Conservation (phyloP, 345 rosid species). For the Salix suchowensis region DNA sequence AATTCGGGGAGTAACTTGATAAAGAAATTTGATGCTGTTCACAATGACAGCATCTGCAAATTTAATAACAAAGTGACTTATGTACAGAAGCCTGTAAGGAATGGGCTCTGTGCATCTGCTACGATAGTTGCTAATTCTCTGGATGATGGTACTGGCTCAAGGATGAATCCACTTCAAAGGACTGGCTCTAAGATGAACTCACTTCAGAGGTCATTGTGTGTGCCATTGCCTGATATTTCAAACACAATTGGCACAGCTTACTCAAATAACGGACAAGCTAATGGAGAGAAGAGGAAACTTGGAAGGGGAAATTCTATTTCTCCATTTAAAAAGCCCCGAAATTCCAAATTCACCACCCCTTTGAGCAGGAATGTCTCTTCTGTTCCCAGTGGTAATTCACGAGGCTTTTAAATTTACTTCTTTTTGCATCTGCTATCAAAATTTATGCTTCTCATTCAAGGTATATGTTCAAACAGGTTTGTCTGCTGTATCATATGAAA, state of each 20-base stretch:
- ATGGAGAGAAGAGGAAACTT: slow-evolving; percentile 47
- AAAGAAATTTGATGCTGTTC: slow-evolving; percentile 66
- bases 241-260: slow-evolving; percentile 32
- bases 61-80: slow-evolving; percentile 22
- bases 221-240: slow-evolving; percentile 60
- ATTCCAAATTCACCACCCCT: slow-evolving; percentile 57
- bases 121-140: slow-evolving; percentile 16
- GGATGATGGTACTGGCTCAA: slow-evolving; percentile 26
- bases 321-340: slow-evolving; percentile 83
- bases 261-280: slow-evolving; percentile 31
- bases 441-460: slow-evolving; percentile 14
- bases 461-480: slow-evolving; percentile 44
- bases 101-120: slow-evolving; percentile 10
- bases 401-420: slow-evolving; percentile 10
- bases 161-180: slow-evolving; percentile 24
- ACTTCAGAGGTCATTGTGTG: slow-evolving; percentile 33
- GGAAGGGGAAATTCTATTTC: slow-evolving; percentile 42
- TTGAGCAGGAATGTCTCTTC: slow-evolving; percentile 38
- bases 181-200: too few species aligned
- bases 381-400: slow-evolving; percentile 48
- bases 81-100: slow-evolving; percentile 23
- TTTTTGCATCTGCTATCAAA: neutral
- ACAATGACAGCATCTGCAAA: slow-evolving; percentile 22
- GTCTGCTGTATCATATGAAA: slow-evolving; percentile 42
- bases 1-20: slow-evolving; percentile 54